Evolutionary conservation across 768 basidiomycete species (phyloP).

Genomic region (Saitozyma sp.): DNA sequence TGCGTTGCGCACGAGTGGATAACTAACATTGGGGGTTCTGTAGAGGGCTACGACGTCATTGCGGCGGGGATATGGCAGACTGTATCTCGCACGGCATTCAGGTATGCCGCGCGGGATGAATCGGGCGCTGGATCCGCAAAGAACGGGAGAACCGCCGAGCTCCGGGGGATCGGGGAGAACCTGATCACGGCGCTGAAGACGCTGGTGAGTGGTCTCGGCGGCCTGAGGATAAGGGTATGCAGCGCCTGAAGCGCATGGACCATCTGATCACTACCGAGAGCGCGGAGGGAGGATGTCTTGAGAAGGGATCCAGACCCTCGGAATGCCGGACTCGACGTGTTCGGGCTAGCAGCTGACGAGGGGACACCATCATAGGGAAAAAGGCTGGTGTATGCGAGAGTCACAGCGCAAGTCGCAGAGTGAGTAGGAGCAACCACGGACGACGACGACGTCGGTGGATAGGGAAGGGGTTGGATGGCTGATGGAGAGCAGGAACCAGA

Average conservation of each 20-base stretch:
- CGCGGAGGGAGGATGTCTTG: too few relatives aligned
- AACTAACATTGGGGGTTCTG: neutral
- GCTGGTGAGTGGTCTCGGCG: conserved; percentile 5
- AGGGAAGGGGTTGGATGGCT: neutral
- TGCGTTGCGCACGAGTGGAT: neutral
- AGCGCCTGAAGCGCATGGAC: too few relatives aligned
- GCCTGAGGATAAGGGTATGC: too few relatives aligned
- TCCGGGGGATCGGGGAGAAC: conserved; percentile 7
- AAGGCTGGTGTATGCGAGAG: conserved; percentile 2
- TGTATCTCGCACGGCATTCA: conserved; percentile 7
- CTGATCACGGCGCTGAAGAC: conserved; percentile 6
- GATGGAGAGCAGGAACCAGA: conserved; percentile 10
- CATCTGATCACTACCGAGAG: too few relatives aligned
- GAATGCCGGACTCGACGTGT: neutral
- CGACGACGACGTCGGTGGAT: neutral
- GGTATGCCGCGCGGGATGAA: neutral
- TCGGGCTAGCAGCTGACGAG: neutral
- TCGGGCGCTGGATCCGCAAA: neutral
- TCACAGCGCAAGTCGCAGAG: conserved; percentile 10
- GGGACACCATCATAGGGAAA: conserved; percentile 10
- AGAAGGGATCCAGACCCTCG: neutral
- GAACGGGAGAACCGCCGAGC: conserved; percentile 5
- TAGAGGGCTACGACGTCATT: conserved; percentile 15
- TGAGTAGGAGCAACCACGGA: neutral
- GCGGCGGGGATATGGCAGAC: conserved; percentile 9